phyloP scores from a whole-genome alignment of 257 asterid genomes.

The Nicotiana otophora region DNA sequence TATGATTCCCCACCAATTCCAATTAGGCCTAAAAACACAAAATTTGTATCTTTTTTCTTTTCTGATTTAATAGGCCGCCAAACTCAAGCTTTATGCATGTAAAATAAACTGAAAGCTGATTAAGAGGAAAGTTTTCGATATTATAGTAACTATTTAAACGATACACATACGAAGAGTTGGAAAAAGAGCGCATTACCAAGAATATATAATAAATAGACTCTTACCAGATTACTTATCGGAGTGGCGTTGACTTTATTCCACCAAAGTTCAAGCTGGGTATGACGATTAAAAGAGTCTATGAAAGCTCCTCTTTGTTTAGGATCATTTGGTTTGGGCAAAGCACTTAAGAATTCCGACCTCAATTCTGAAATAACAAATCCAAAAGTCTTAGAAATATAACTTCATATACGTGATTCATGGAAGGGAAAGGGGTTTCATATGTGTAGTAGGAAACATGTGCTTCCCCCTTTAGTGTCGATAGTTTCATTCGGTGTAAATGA shows the following conservation, averaged over 20 bases:
- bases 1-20: no score
- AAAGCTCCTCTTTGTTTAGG: background rate
- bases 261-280: slow-evolving; percentile 1
- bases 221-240: background rate
- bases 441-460: background rate
- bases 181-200: no score
- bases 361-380: background rate
- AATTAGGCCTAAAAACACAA: no score
- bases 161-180: no score
- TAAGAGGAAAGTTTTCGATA: no score
- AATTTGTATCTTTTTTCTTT: no score
- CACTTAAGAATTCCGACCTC: background rate
- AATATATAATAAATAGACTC: background rate
- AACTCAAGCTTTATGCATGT: no score
- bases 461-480: no score
- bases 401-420: background rate
- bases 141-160: no score
- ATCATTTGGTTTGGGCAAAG: background rate
- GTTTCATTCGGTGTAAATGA: background rate
- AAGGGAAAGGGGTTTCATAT: background rate
- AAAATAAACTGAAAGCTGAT: no score
- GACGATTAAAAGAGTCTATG: slow-evolving; percentile 1
- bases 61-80: no score
- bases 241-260: slow-evolving; percentile 1
- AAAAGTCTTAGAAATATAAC: background rate